Base-by-base conservation (phyloP, 2,329 filamentous ascomycete species). In the Verticillium nonalfalfae region DNA sequence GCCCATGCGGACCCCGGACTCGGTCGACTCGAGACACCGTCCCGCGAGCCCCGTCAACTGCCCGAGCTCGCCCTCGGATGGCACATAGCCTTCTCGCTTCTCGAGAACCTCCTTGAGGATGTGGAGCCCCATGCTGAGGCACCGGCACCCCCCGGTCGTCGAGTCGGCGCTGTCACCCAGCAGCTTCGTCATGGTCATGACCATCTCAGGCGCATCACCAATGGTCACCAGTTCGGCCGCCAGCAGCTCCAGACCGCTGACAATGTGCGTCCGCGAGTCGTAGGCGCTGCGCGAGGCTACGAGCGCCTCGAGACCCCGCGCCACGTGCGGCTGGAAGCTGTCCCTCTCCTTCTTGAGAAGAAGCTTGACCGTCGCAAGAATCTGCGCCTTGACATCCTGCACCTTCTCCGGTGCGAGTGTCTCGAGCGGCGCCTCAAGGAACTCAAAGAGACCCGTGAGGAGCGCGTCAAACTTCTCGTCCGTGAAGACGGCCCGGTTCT, bases 371-470 rank as follows among this genome's bases (percentile, higher is more conserved):
- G 90, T 90, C 1, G 87, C 85, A 11, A 93, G 78, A 21, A 90
- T 87, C 73, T 93, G 90, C 6, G 88, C 85, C 73, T 90, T 91
- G 62, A 91, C 80, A 66, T 91, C 89, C 67, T 88, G 85, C 3
- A 83, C 81, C 75, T 90, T 92, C 65, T 90, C 85, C 0, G 85
- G 74, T 4, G 84, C 69, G 0, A 86, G 72, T 56, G 81, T 82
- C 1, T 76, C 65, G 5, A 87, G 72, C 2, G 84, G 83, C 21
- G 85, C 82, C 71, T 91, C 85, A 33, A 93, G 83, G 70, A 89
- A 93, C 57, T 87, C 84, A 63, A 93, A 89, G 21, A 92, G 80
- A 0, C 87, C 88, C 2, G 83, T 68, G 39, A 93, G 76, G 2
- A 93, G 79, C 7, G 86, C 81, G 65, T 89, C 84, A 63, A 91